These are phyloP conservation scores for Suillus fuscotomentosus DNA, from an alignment of 768 basidiomycete genomes.

Conservation along the genomic window DNA sequence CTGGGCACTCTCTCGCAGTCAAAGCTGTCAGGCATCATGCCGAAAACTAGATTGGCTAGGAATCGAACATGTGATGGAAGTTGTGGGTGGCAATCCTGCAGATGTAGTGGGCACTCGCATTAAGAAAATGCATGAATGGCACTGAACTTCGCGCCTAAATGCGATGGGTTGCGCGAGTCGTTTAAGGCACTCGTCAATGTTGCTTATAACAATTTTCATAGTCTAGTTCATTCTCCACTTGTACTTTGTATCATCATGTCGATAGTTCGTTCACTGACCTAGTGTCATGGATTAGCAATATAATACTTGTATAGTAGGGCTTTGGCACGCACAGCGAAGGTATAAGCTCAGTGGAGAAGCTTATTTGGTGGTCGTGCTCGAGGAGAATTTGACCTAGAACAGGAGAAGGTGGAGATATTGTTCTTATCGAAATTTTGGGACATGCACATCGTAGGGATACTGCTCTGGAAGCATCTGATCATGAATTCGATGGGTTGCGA, in stretches of 20 bases:
- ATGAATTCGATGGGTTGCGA: too few species aligned
- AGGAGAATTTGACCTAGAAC: too few species aligned
- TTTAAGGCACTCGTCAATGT: not conserved
- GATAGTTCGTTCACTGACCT: too few species aligned
- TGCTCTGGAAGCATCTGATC: too few species aligned
- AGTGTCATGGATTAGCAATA: too few species aligned
- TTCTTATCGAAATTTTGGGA: too few species aligned
- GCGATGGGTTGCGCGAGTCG: not conserved
- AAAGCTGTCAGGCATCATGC: not conserved
- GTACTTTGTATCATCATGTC: not conserved
- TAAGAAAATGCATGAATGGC: not conserved
- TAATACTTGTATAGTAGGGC: too few species aligned
- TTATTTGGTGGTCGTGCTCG: too few species aligned
- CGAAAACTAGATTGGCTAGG: not conserved
- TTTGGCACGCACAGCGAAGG: too few species aligned
- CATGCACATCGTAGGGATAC: too few species aligned
- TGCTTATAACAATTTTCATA: not conserved
- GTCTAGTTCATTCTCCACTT: not conserved
- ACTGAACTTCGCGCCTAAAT: not conserved
- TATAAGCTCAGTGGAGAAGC: too few species aligned
- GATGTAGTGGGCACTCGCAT: not conserved
- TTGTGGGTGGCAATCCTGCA: not conserved
- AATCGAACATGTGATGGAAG: not conserved
- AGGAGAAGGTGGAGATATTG: too few species aligned
- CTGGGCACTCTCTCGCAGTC: not conserved